Evolutionary conservation across 169 alveolate genomes (phyloP), one percentile per base, ranked within the genome.

Genomic region (Eimeria maxima): DNA sequence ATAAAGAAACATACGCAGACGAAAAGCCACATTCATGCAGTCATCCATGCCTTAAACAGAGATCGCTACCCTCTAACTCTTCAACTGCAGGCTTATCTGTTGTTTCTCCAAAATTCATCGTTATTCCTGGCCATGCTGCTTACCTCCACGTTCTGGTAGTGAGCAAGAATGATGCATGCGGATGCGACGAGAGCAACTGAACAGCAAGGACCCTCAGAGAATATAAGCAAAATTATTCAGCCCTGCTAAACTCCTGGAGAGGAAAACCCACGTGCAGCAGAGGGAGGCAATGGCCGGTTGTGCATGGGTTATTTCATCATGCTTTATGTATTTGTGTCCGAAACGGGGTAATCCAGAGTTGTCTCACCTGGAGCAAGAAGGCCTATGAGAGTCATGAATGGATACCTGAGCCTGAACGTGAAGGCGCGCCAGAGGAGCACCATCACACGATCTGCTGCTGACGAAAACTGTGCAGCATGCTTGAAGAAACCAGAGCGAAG

Each of bases 381-480:
- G 93, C 93, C 93, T 63, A 87, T 57, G 63, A 87, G 93, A 10
- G 65, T 87, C 81, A 65, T 60, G 27, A 87, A 20, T 2, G 93
- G 93, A 33, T 87, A 87, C 73, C 93, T 57, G 27, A 65, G 47
- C 6, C 71, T 57, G 93, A 87, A 65, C 42, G 24, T 65, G 44
- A 87, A 63, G 4, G 93, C 93, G n/a, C 93, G 78, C 93, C 93
- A 87, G 13, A 87, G 93, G 45, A 87, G 83, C 78, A 87, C 93
- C 5, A 38, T 16, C 29, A 87, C 44, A 24, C 93, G 93, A 73
- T 87, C 93, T 20, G 93, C 18, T 29, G 81, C 65, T 87, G 69
- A 63, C 18, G 93, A 60, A 3, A 87, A 14, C 44, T 65, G 67
- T 8, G 38, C 78, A 20, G 44, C 69, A 57, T 45, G 22, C 42